A percentile compares a stretch with the other conserved stretches of the same genome.
Evolutionary conservation across 106 monocot genomes (phyloP).

Genomic region (Platanthera guangdongensis): DNA sequence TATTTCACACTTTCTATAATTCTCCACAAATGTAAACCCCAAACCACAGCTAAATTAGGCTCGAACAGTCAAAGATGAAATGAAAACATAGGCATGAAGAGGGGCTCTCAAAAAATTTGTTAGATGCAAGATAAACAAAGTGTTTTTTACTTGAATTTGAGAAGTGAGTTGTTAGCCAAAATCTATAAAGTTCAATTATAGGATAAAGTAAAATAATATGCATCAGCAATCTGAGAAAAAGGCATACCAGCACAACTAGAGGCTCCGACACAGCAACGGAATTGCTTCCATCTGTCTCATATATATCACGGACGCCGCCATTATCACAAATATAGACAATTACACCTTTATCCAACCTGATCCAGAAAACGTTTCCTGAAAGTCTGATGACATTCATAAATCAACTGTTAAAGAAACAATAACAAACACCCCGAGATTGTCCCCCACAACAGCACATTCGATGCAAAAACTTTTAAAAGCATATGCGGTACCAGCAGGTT

Average conservation of each 20-base stretch:
- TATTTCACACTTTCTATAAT: too few species aligned
- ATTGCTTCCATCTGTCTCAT: conserved; percentile 69
- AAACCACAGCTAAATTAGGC: too few species aligned
- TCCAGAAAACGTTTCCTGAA: neutral
- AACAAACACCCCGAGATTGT: neutral
- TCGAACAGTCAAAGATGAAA: too few species aligned
- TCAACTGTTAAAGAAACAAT: neutral
- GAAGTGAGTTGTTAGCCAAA: neutral
- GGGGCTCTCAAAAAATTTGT: neutral
- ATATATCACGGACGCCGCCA: conserved; percentile 92
- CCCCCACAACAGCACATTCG: neutral
- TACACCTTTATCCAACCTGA: conserved; percentile 94
- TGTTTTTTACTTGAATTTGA: neutral
- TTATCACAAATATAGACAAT: conserved; percentile 97
- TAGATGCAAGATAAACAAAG: neutral
- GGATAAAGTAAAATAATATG: neutral
- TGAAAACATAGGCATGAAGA: too few species aligned
- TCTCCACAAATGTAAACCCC: too few species aligned
- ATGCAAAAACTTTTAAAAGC: neutral
- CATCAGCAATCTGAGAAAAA: neutral
- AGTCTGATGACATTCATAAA: neutral
- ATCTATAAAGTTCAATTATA: neutral
- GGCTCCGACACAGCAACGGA: conserved; percentile 74
- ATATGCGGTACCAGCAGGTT: neutral
- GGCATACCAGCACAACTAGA: conserved; percentile 69